Conservation (phyloP, 2,329 filamentous ascomycete species). For the Macrophomina pseudophaseolina region DNA sequence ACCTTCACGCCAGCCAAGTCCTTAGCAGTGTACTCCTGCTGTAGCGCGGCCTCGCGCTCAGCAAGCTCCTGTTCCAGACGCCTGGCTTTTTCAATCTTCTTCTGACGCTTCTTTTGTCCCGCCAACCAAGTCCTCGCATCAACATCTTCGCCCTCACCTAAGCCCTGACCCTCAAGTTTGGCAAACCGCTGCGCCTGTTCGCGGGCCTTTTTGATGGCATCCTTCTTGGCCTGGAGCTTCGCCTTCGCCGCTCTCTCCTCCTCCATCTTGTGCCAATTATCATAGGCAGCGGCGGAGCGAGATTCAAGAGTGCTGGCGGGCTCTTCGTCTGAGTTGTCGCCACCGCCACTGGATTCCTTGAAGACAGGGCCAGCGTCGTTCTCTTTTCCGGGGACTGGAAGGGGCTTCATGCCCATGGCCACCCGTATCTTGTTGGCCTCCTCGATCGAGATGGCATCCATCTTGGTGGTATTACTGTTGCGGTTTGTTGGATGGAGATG, state of each 20-base stretch:
- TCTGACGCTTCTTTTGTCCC: conserved; percentile 90
- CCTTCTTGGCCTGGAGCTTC: conserved; percentile 78
- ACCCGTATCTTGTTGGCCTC: conserved; percentile 92
- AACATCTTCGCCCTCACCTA: conserved; percentile 75
- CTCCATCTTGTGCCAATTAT: conserved; percentile 73
- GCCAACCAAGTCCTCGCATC: conserved; percentile 88
- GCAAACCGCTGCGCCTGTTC: conserved; percentile 79
- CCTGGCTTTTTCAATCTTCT: conserved; percentile 79
- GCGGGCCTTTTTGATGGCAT: conserved; percentile 83
- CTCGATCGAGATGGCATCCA: conserved; percentile 65
- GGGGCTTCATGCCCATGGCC: conserved; percentile 85
- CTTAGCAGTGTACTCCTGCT: conserved; percentile 76
- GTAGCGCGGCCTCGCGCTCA: conserved; percentile 69
- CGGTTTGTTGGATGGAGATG: neutral
- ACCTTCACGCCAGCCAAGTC: conserved; percentile 92
- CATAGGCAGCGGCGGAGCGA: conserved; percentile 72
- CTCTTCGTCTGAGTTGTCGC: conserved; percentile 66
- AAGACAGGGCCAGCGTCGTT: conserved; percentile 60
- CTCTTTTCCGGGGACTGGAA: conserved; percentile 77
- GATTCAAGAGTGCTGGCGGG: conserved; percentile 82
- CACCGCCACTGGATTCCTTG: conserved; percentile 57
- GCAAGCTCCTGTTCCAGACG: conserved; percentile 76
- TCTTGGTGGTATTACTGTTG: conserved; percentile 31
- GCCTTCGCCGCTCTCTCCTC: conserved; percentile 75
- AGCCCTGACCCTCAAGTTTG: conserved; percentile 78